Base-by-base conservation (phyloP, 331 rosid genomes). In the Telfairia occidentalis region DNA sequence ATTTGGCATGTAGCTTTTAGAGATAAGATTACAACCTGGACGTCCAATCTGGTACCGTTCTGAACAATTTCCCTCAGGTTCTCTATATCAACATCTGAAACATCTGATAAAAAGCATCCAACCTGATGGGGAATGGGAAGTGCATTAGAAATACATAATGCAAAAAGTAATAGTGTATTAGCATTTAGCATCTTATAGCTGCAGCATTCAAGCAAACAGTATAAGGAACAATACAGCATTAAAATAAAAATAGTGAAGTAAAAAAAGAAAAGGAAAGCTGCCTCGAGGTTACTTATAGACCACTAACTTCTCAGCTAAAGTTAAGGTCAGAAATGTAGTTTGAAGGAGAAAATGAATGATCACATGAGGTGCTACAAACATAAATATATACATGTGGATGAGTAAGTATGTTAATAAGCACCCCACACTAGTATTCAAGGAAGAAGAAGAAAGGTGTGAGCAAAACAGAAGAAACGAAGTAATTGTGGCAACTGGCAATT, bases 81-180 rank as follows among this genome's bases (percentile, higher is more conserved):
- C 73, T 82, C 83, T 74, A 64, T 29, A 71, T 87, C 89, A 82
- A 86, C 77, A 71, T 85, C 88, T 57, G 75, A 81, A 55, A 81
- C 63, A 77, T 89, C 86, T 19, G 88, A 54, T 63, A 90, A 71
- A 74, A 85, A 71, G 81, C 89, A 90, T 78, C 96, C 98, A 21
- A 90, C 88, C 98, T 90, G 88, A 65, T 38, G 52, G 38, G 32
- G 40, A 49, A 73, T 48, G 69, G 35, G 48, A 23, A 55, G n/a
- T 40, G 45, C 9, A 46, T 71, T 29, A 46, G 42, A 26, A 42
- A 13, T 24, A 48, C 7, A 43, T 37, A 55, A 24, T 15, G 19
- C 48, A 12, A 53, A 37, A 40, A 4, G 2, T 16, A 16, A 18
- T 30, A 57, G 50, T 50, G 8, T 24, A 26, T 8, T 11, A n/a